Percentiles rank a stretch among this genome's conserved stretches.
These are phyloP conservation scores for Blastobotrys raffinosifermentans DNA, from an alignment of 1,139 yeast species.

Conservation along the genomic window DNA sequence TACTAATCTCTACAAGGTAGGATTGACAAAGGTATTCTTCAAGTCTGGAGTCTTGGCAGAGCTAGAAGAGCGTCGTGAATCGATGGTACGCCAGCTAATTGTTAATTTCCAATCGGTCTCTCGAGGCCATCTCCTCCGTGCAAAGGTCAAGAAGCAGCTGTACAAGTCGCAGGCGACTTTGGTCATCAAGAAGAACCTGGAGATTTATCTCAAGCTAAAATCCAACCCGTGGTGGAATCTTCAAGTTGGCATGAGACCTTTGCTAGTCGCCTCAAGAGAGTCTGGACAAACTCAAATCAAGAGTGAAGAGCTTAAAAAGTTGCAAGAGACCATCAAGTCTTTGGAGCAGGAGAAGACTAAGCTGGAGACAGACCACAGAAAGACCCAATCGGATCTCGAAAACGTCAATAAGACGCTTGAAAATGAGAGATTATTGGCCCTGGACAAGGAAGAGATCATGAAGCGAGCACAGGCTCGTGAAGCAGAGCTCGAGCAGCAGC, in stretches of 20 bases:
- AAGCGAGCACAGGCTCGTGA: constrained; percentile 38
- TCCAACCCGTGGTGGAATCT: constrained; percentile 79
- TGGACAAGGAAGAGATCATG: constrained; percentile 41
- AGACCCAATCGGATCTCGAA: constrained; percentile 35
- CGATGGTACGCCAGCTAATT: constrained; percentile 50
- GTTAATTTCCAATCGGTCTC: constrained; percentile 61
- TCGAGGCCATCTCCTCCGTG: constrained; percentile 60
- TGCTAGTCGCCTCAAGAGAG: constrained; percentile 61
- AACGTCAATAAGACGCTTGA: constrained; percentile 34
- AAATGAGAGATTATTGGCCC: constrained; percentile 38
- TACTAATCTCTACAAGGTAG: constrained; percentile 63
- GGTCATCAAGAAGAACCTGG: constrained; percentile 58
- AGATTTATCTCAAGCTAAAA: constrained; percentile 46
- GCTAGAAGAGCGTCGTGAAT: constrained; percentile 74
- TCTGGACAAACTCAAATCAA: constrained; percentile 50
- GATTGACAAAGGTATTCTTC: constrained; percentile 85
- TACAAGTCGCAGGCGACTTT: constrained; percentile 66
- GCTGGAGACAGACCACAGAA: constrained; percentile 28
- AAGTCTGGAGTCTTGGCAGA: constrained; percentile 95
- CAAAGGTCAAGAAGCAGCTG: constrained; percentile 45
- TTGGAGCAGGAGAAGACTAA: constrained; percentile 33
- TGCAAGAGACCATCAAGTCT: constrained; percentile 40
- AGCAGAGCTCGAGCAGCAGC: constrained; percentile 37
- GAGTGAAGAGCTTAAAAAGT: constrained; percentile 52
- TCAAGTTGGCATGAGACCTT: constrained; percentile 67